A percentile compares a stretch with the other conserved stretches of the same genome.
Evolutionary conservation across 1,284 basidiomycete genomes (phyloP).

Genomic region (Cutaneotrichosporon cutaneum): DNA sequence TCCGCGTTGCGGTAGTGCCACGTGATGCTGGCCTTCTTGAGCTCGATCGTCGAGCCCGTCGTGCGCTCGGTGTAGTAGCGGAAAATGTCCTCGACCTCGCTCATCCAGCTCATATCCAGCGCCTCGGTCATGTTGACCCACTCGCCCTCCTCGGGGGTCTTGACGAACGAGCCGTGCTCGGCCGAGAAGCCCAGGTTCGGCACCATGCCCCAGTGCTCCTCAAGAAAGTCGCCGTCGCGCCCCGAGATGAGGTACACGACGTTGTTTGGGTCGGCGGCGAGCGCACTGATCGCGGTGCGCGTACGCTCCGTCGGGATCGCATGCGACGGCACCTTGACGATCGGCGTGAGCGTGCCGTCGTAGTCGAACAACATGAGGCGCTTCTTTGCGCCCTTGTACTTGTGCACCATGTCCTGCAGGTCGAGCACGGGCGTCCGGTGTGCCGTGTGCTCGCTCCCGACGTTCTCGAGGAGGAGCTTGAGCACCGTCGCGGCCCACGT

Average conservation of each 20-base stretch:
- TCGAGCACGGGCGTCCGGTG: constrained; percentile 85
- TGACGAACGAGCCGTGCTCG: constrained; percentile 93
- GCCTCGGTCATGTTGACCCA: constrained; percentile 89
- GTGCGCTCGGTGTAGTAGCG: constrained; percentile 95
- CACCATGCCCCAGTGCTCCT: constrained; percentile 86
- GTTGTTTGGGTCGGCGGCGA: constrained; percentile 79
- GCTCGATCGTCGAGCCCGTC: constrained; percentile 91
- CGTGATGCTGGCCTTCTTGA: constrained; percentile 94
- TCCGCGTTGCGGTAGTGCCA: constrained; percentile 96
- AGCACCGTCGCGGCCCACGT: constrained; percentile 92
- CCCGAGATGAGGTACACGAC: constrained; percentile 97
- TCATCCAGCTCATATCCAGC: constrained; percentile 98
- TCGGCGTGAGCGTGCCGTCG: constrained; percentile 94
- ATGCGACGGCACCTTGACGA: constrained; percentile 88
- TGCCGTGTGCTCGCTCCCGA: constrained; percentile 77
- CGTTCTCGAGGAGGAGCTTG: constrained; percentile 80
- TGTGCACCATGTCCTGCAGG: constrained; percentile 61
- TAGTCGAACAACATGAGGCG: constrained; percentile 94
- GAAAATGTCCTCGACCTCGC: constrained; percentile 88
- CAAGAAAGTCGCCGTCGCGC: constrained; percentile 88
- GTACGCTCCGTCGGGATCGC: constrained; percentile 78
- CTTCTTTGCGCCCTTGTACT: constrained; percentile 73
- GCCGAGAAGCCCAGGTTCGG: constrained; percentile 83
- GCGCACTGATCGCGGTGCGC: constrained; percentile 68
- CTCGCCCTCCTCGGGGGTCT: constrained; percentile 63